Evolutionary conservation across 2,329 filamentous ascomycete genomes (phyloP), one percentile per base, ranked within the genome.

Genomic region (Akanthomyces lecanii): DNA sequence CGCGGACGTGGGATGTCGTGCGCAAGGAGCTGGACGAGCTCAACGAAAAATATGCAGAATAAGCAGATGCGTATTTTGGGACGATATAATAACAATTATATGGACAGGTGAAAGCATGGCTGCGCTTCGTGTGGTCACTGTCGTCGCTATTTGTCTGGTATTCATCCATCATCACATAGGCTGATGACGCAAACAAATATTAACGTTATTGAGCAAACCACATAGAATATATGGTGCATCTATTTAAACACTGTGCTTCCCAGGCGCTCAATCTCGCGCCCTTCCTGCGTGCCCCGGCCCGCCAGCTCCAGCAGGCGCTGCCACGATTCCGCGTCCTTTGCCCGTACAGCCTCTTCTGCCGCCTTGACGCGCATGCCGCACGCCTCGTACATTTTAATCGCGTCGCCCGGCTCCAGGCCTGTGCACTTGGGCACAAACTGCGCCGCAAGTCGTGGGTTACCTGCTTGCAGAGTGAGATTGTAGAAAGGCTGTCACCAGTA

Each of bases 361-460:
- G 95, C 95, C 77, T 91, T 92, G 33, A 89, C 84, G 51, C 92
- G 81, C 87, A 97, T 85, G 21, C 94, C 94, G 74, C 95, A 98
- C 77, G 97, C 97, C 70, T 96, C 88, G 84, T 93, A 99, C 94
- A 99, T 97, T 68, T 89, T 85, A 62, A 97, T 88, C 4, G 88
- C 81, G 69, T 92, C 89, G 3, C 85, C 82, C 1, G 84, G 80
- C 51, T 87, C 83, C 53, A 96, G 74, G 62, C 82, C 81, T 18
- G 88, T 89, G 78, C 93, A 97, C 76, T 98, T 98, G 3, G 91
- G 87, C 58, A 98, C 87, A 75, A 97, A 98, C 5, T 86, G 75
- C 0, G 89, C 85, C 1, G 95, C 95, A 18, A 97, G 82, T 65
- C 93, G 89, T 5, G 91, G 89, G 72, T 98, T 98, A 52, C 95